Evolutionary conservation across 306 rosid genomes (phyloP).

Genomic region (Ceratonia siliqua): DNA sequence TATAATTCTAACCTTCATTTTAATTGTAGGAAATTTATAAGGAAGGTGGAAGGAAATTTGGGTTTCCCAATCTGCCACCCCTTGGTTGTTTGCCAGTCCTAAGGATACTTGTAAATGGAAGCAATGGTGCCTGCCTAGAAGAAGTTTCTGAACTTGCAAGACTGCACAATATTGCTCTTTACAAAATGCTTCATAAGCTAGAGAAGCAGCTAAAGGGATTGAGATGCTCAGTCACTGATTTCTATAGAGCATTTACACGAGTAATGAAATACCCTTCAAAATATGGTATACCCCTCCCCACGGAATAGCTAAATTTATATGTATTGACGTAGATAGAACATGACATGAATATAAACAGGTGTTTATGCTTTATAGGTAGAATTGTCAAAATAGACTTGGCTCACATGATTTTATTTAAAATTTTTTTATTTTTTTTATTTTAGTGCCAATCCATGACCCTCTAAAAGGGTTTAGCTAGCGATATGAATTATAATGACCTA

Average conservation of each 20-base stretch:
- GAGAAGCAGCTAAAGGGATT: constrained; percentile 43
- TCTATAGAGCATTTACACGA: constrained; percentile 1
- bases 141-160: not conserved
- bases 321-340: too few species aligned
- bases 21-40: constrained; percentile 42
- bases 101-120: constrained; percentile 26
- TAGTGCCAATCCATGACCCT: too few species aligned
- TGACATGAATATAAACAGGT: too few species aligned
- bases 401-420: too few species aligned
- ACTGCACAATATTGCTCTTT: not conserved
- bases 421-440: too few species aligned
- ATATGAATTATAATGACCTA: too few species aligned
- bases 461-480: too few species aligned
- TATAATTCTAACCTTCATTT: not conserved
- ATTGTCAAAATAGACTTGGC: too few species aligned
- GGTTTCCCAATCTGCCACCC: constrained; percentile 21
- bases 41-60: constrained; percentile 64
- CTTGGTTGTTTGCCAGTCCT: constrained; percentile 36
- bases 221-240: constrained; percentile 45
- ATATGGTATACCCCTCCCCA: constrained; percentile 30
- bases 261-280: constrained; percentile 40
- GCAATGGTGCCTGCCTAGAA: not conserved
- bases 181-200: not conserved
- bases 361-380: too few species aligned
- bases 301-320: too few species aligned